These are phyloP conservation scores for Geotrichum histeridarum DNA, from an alignment of 1,139 yeast genomes.

Conservation along the genomic window DNA sequence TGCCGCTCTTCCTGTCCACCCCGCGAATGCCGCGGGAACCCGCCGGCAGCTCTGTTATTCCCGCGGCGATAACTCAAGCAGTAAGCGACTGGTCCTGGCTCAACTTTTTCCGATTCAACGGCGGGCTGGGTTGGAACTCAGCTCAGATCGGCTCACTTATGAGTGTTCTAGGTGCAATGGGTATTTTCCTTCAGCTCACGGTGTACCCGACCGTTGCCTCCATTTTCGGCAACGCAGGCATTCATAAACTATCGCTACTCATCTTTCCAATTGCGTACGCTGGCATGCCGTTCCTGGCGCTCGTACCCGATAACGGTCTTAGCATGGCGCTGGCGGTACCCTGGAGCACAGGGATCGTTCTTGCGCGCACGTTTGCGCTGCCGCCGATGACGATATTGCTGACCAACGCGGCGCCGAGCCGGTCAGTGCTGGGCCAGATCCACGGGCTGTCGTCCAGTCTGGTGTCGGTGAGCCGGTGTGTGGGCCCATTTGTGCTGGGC, in stretches of 20 bases:
- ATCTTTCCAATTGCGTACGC: constrained; percentile 50
- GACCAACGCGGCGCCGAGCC: constrained; percentile 31
- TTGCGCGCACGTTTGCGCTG: constrained; percentile 32
- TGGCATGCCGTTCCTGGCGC: constrained; percentile 42
- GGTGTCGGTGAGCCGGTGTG: constrained; percentile 49
- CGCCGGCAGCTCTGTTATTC: background rate
- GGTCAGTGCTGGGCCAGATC: constrained; percentile 30
- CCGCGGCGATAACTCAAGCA: background rate
- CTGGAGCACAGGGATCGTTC: constrained; percentile 27
- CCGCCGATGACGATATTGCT: constrained; percentile 34
- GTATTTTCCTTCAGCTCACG: constrained; percentile 47
- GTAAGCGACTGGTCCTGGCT: background rate
- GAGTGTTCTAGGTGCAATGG: constrained; percentile 52
- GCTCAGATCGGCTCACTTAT: constrained; percentile 51
- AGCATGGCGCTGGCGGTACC: constrained; percentile 43
- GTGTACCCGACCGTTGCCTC: constrained; percentile 54
- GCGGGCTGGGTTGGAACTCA: constrained; percentile 48
- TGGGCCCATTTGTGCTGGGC: constrained; percentile 58
- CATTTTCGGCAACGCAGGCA: constrained; percentile 44
- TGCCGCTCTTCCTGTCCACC: constrained; percentile 57
- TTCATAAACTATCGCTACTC: constrained; percentile 43
- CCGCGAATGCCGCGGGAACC: constrained; percentile 35
- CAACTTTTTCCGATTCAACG: constrained; percentile 35
- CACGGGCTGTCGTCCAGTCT: constrained; percentile 36
- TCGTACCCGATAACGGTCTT: constrained; percentile 31